A percentile compares a stretch with the other conserved stretches of the same genome.
phyloP scores from a whole-genome alignment of 73 alveolate species.

The Uronychia setigera region DNA sequence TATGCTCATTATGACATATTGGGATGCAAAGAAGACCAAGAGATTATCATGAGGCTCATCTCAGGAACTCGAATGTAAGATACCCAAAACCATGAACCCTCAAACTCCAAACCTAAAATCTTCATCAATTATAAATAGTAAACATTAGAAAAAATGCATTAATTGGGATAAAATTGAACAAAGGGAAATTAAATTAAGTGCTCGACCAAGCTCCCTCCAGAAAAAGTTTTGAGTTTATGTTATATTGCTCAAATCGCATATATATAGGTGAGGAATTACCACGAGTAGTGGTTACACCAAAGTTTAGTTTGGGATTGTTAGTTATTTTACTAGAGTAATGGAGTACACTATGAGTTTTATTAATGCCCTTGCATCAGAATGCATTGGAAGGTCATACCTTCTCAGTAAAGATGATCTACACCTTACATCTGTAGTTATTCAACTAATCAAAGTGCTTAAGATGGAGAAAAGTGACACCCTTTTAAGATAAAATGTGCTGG shows the following conservation, averaged over 20 bases:
- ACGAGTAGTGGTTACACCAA: too few relatives aligned
- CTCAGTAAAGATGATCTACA: slow-evolving; percentile 5
- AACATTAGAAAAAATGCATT: too few relatives aligned
- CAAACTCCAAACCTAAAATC: too few relatives aligned
- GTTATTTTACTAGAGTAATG: slow-evolving; percentile 27
- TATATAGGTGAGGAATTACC: too few relatives aligned
- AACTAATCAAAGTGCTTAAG: slow-evolving; percentile 17
- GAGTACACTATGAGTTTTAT: slow-evolving; percentile 59
- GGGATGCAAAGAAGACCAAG: slow-evolving; percentile 9
- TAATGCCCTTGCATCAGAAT: slow-evolving; percentile 70
- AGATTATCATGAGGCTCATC: neutral
- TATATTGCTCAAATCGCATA: too few relatives aligned
- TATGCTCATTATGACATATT: slow-evolving; percentile 60
- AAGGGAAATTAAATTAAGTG: too few relatives aligned
- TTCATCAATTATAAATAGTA: too few relatives aligned
- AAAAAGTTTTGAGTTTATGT: too few relatives aligned
- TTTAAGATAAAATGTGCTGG: slow-evolving; percentile 66
- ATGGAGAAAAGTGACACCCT: slow-evolving; percentile 52
- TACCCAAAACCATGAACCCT: too few relatives aligned
- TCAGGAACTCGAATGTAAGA: slow-evolving; percentile 18
- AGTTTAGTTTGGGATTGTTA: too few relatives aligned
- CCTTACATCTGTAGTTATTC: slow-evolving; percentile 3
- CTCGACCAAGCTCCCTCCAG: too few relatives aligned
- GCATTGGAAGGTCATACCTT: slow-evolving; percentile 66
- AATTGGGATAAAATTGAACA: too few relatives aligned